Conservation (phyloP, 805 yeast species). For the Yarrowia yakushimensis region DNA sequence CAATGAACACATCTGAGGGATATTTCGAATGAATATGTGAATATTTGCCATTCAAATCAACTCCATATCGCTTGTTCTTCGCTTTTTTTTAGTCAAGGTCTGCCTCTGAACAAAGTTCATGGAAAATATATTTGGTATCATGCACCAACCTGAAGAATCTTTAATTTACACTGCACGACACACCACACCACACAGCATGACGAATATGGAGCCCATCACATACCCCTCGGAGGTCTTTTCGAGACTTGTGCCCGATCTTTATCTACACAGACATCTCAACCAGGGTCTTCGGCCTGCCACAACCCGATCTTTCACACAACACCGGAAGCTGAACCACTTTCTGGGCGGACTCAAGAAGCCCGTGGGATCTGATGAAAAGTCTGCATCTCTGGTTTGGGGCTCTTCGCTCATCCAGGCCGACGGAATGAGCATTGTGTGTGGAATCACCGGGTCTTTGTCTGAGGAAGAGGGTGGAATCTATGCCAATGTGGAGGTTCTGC, state of each 20-base stretch:
- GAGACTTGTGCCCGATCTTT: constrained; percentile 78
- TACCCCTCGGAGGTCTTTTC: constrained; percentile 83
- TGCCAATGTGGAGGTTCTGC: constrained; percentile 32
- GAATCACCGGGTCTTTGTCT: constrained; percentile 30
- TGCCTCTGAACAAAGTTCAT: constrained; percentile 30
- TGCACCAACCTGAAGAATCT: constrained; percentile 22
- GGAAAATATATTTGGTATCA: constrained; percentile 17
- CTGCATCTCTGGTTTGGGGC: constrained; percentile 46
- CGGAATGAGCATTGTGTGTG: constrained; percentile 64
- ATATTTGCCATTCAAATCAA: too few relatives aligned
- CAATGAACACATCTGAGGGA: too few relatives aligned
- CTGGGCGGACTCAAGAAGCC: constrained; percentile 29
- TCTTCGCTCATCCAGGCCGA: constrained; percentile 69
- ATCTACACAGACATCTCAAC: constrained; percentile 72
- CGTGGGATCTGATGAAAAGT: constrained; percentile 29
- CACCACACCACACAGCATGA: neutral
- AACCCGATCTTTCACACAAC: constrained; percentile 66
- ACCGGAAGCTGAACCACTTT: constrained; percentile 51
- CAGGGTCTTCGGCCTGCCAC: constrained; percentile 71
- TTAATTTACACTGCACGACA: neutral
- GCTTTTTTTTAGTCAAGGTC: too few relatives aligned
- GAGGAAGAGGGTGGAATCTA: constrained; percentile 29
- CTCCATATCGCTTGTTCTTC: too few relatives aligned
- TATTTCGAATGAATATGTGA: too few relatives aligned
- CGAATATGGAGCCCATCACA: constrained; percentile 44